phyloP scores from a whole-genome alignment of 441 rosid genomes.

The Theobroma grandiflorum region DNA sequence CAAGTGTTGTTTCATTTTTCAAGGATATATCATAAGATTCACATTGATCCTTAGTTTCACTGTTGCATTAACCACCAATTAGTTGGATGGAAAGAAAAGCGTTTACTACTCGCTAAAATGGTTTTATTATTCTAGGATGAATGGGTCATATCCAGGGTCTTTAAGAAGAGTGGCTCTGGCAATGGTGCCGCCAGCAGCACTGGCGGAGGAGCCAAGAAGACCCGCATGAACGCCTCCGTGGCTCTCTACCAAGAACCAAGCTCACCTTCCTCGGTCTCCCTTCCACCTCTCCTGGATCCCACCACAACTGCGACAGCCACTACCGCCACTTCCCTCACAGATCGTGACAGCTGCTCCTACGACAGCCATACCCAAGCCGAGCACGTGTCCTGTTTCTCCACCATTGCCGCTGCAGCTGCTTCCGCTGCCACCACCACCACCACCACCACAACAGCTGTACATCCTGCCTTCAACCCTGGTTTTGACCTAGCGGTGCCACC shows the following conservation, averaged over 20 bases:
- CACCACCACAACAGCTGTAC: conserved; percentile 17
- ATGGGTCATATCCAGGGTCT: conserved; percentile 91
- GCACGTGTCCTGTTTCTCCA: conserved; percentile 99
- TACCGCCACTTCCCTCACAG: conserved; percentile 34
- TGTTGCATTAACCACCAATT: background rate
- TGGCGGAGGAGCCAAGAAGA: conserved; percentile 49
- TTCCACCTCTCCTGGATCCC: conserved; percentile 78
- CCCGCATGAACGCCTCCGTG: conserved; percentile 39
- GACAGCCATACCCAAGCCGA: conserved; percentile 57
- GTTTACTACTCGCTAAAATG: background rate
- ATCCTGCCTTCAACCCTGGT: conserved; percentile 13
- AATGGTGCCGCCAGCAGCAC: conserved; percentile 31
- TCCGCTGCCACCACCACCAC: conserved; percentile 38
- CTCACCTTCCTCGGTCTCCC: conserved; percentile 77
- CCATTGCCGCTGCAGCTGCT: conserved; percentile 58
- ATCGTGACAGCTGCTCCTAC: conserved; percentile 60
- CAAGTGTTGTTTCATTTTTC: no score
- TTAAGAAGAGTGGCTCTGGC: conserved; percentile 58
- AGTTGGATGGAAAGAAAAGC: background rate
- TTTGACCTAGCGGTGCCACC: conserved; percentile 33
- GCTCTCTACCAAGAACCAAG: conserved; percentile 57
- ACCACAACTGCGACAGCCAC: conserved; percentile 23
- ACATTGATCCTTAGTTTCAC: background rate
- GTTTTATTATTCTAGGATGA: conserved; percentile 59
- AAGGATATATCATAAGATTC: background rate